phyloP scores from a whole-genome alignment of 208 protist genomes.

The Jaenimonas drosophilae region DNA sequence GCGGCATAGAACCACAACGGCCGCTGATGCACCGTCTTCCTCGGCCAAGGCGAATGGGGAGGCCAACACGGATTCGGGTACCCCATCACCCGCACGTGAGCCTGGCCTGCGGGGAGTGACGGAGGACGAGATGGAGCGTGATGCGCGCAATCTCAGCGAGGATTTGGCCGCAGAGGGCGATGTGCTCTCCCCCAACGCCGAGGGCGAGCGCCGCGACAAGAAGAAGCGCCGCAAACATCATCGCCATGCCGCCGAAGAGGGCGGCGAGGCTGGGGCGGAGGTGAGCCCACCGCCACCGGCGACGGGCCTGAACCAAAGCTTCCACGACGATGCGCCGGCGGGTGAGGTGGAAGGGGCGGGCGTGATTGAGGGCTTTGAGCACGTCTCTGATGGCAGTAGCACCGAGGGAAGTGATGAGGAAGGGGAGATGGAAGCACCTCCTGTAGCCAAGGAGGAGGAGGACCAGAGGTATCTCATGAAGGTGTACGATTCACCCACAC shows the following conservation, averaged over 20 bases:
- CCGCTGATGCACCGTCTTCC: too few species aligned
- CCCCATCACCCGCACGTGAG: too few species aligned
- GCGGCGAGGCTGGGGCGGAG: neutral
- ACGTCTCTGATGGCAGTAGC: neutral
- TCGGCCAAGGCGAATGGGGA: too few species aligned
- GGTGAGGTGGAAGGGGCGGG: neutral
- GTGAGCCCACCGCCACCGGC: neutral
- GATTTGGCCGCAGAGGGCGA: neutral
- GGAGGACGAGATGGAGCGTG: too few species aligned
- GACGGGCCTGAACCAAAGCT: neutral
- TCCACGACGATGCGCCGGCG: conserved; percentile 1
- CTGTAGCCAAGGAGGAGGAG: conserved; percentile 18
- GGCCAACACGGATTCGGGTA: too few species aligned
- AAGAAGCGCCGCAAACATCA: neutral
- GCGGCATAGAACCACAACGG: too few species aligned
- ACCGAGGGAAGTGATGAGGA: neutral
- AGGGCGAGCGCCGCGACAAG: neutral
- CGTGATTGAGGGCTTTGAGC: neutral
- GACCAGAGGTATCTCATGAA: conserved; percentile 65
- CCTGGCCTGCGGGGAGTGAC: too few species aligned
- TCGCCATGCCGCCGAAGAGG: conserved; percentile 1
- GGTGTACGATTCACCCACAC: conserved; percentile 79
- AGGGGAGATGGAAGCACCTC: conserved; percentile 7
- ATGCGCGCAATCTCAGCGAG: neutral
- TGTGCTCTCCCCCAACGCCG: neutral